A percentile compares a stretch with the other conserved stretches of the same genome.
Conservation (phyloP, 2,329 filamentous ascomycete genomes). For the Diplodia intermedia region DNA sequence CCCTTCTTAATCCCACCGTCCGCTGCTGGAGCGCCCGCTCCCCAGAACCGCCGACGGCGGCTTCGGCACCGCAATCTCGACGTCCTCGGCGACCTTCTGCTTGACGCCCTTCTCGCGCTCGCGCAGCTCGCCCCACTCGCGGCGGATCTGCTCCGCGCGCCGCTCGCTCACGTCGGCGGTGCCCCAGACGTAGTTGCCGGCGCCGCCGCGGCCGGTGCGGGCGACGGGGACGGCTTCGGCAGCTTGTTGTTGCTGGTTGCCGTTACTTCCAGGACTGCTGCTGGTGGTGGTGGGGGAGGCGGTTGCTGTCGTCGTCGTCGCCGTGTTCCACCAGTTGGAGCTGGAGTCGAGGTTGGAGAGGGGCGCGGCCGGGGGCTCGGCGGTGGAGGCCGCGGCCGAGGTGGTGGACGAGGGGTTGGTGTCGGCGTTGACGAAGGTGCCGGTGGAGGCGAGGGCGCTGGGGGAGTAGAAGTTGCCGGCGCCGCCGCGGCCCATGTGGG, state of each 20-base stretch:
- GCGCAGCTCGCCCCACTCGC: constrained; percentile 40
- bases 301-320: too few species aligned
- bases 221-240: constrained; percentile 45
- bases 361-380: constrained; percentile 18
- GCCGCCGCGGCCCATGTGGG: constrained; percentile 55
- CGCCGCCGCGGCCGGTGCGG: constrained; percentile 52
- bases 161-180: constrained; percentile 10
- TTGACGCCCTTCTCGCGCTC: constrained; percentile 40
- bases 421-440: constrained; percentile 43
- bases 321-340: constrained; percentile 19
- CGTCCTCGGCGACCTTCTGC: constrained; percentile 49
- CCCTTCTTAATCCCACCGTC: not conserved
- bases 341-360: constrained; percentile 33
- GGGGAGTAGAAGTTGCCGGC: constrained; percentile 57
- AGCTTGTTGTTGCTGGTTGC: too few species aligned
- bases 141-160: constrained; percentile 12
- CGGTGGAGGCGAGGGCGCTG: constrained; percentile 47
- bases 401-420: not conserved
- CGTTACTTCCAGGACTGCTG: not conserved
- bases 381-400: constrained; percentile 9
- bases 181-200: constrained; percentile 56
- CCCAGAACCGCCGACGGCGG: constrained; percentile 45
- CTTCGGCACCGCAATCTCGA: constrained; percentile 50
- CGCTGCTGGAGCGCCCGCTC: not conserved
- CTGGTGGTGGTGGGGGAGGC: not conserved